Base-by-base conservation (phyloP, 2,329 filamentous ascomycete species). In the Apiospora pterosperma region DNA sequence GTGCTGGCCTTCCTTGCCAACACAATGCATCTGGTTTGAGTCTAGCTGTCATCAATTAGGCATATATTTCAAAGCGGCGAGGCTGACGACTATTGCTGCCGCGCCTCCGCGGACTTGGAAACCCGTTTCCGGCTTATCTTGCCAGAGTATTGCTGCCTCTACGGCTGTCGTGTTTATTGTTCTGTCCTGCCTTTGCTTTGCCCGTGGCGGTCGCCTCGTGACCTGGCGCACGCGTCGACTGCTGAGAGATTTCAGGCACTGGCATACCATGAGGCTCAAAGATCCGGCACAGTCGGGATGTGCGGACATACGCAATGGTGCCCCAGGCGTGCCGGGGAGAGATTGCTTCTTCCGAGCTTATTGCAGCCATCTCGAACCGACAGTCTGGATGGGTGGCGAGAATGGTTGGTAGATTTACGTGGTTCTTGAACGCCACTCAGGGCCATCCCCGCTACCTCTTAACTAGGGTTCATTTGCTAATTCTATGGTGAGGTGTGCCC, bases 321-420 rank as follows among this genome's bases (percentile, higher is more conserved):
- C 28, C 48, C 48, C 19, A 19, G 28, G 48, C 48, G 31, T 34
- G 34, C n/a, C 48, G 48, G 48, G 31, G 48, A 28, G 8, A 1
- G 25, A 3, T 36, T 62, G 60, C 60, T 48, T 62, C 60, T 48
- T 48, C n/a, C 36, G 60, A 23, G 38, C 60, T 62, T 62, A 34
- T 62, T 62, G 39, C 39, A 44, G 60, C 39, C 39, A 28, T 39
- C 41, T 39, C 60, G 41, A 34, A 38, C 59, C 60, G 39, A 62
- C 60, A 28, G 59, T 36, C 39, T 61, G 59, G 59, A 21, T 39
- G 39, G 36, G 39, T 28, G 59, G 59, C 59, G n/a, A 39, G 44
- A 12, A 21, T 60, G 12, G 60, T 36, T 44, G 60, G 39, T 39
- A 42, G 19, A 10, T 36, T 44, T 62, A 14, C 60, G 48, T 12